Base-by-base conservation (phyloP, 495 filamentous ascomycete genomes). In the Xylaria flabelliformis region DNA sequence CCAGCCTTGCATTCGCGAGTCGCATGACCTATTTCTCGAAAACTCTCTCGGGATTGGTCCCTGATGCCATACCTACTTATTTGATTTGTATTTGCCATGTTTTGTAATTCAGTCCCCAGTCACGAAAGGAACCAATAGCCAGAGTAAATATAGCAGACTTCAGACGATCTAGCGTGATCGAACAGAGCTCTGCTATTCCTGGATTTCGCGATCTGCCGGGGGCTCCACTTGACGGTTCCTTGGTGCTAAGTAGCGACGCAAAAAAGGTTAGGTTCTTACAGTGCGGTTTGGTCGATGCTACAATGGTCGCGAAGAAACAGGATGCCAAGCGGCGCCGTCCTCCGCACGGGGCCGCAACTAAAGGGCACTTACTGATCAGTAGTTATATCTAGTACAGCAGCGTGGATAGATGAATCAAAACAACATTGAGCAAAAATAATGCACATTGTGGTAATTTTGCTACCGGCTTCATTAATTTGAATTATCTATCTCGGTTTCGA, bases 201-300 rank as follows among this genome's bases (percentile, higher is more conserved):
- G 48, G 64, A 67, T 42, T 59, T 55, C 64, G 34, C 48, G 64
- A 66, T 66, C 64, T 66, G 44, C 64, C 64, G 64, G 29, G 46
- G n/a, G n/a, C 41, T 53, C 64, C 64, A 50, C 64, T 42, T 55
- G 4, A 56, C 48, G 34, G 64, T 34, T 53, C 48, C 46, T 41
- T 66, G 42, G 48, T 63, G 59, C 1, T 63, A 63, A 29, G 59
- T 63, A 39, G n/a, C 59, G 12, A 26, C 7, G 59, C 59, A 42
- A 42, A n/a, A 24, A 39, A 63, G 59, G 9, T 42, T 42, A 39
- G 55, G 55, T 56, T 24, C 12, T 58, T 58, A 58, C 55, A 34
- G 55, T 58, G 26, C 8, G 32, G 3, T 19, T 8, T 12, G 29
- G 55, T 17, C 55, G 19, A 58, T 58, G 9, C 55, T 58, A 26